Percentiles rank a stretch among this genome's conserved stretches.
These are phyloP conservation scores for Selaginella moellendorffii DNA, from an alignment of 75 land plant genomes.

Conservation along the genomic window DNA sequence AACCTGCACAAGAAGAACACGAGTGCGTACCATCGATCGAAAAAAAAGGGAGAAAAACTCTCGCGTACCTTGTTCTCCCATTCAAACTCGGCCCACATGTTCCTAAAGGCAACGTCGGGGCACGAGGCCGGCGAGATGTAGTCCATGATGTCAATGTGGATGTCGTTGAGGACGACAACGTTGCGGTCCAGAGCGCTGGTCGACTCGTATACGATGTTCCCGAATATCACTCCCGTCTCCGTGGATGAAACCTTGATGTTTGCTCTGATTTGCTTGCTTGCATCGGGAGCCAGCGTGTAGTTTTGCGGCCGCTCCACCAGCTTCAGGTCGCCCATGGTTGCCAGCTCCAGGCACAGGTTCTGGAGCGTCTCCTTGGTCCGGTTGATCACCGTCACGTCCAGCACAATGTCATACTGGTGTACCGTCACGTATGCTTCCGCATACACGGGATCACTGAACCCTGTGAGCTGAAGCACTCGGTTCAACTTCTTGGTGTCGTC, in stretches of 20 bases:
- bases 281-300: conserved; percentile 76
- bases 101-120: conserved; percentile 80
- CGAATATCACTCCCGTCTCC: conserved; percentile 91
- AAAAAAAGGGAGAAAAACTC: not conserved
- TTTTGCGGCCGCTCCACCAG: conserved; percentile 91
- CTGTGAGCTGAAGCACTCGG: conserved; percentile 81
- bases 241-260: conserved; percentile 93
- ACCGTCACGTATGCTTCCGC: conserved; percentile 94
- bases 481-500: conserved; percentile 72
- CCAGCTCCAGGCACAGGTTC: conserved; percentile 78
- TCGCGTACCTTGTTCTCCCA: conserved; percentile 89
- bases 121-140: conserved; percentile 85
- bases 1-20: conserved; percentile 35
- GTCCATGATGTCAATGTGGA: conserved; percentile 94
- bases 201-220: conserved; percentile 91
- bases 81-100: conserved; percentile 97
- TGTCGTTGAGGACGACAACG: conserved; percentile 87
- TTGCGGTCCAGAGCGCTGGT: conserved; percentile 71
- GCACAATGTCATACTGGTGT: conserved; percentile 93
- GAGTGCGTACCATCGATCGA: not conserved
- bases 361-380: conserved; percentile 81
- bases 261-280: conserved; percentile 82
- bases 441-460: conserved; percentile 92
- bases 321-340: conserved; percentile 93
- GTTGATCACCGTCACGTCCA: conserved; percentile 84